Base-by-base conservation (phyloP, 805 yeast species). In the Starmera pachycereana region DNA sequence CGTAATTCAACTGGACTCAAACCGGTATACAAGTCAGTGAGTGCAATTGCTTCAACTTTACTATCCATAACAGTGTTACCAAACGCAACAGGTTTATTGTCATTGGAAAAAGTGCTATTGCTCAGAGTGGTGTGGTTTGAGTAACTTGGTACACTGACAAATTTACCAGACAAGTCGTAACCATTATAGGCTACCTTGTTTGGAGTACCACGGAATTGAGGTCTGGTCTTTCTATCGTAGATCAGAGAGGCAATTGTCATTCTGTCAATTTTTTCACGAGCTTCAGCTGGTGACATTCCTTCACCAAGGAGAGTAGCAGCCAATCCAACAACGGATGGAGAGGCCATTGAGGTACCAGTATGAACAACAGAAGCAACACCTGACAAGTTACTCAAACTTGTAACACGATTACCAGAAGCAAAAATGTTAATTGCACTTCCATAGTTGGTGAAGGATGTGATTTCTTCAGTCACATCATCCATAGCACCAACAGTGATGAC, bases 401-500 rank as follows among this genome's bases (percentile, higher is more conserved):
- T 61, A 6, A 87, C 80, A 12, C 64, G 64, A 0, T 76, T 78
- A 0, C 97, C 97, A 22, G 89, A 74, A 0, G 96, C 88, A 59
- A 83, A 81, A 1, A 85, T 65, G 51, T 85, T 87, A 9, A 89
- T 90, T 53, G 92, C 83, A 8, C 68, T 66, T 0, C 97, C 97
- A 87, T 87, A 86, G 55, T 89, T 89, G 22, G 92, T 74, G 50
- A 90, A 90, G 12, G 71, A 54, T 0, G 97, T 89, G 28, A 87
- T 66, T 2, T 66, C 52, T 49, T 86, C 95, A 12, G 66, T 68
- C 19, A 67, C 53, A 52, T 82, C 95, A 52, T 86, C 87, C 40
- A 88, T 76, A 4, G 96, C 95, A 1, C 96, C 97, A 8, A 89
- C 92, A 0, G 95, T 77, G 9, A 86, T 72, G 0, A 82, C 86